Percentiles rank a stretch among this genome's conserved stretches.
Conservation (phyloP, 2,329 filamentous ascomycete genomes). For the Neurospora sp. region DNA sequence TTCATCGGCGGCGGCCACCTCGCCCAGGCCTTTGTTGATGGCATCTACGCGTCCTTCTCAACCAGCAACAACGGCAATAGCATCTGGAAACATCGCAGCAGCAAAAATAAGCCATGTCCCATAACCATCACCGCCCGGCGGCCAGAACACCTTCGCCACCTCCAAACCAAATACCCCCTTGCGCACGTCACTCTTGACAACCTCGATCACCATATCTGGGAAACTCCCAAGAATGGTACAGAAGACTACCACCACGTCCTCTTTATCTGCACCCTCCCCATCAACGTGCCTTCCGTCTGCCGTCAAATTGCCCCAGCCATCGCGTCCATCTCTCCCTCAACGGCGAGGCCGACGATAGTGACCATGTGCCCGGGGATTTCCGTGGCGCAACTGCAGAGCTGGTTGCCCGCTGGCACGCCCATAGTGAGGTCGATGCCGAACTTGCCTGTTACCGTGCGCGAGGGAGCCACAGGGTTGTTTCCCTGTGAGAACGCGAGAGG, state of each 20-base stretch:
- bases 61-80: neutral
- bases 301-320: neutral
- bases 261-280: neutral
- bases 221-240: too few species aligned
- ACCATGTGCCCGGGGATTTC: neutral
- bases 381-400: neutral
- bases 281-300: neutral
- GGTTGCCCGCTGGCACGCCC: neutral
- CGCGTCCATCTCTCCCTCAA: neutral
- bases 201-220: neutral
- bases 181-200: neutral
- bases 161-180: neutral
- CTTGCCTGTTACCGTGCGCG: neutral
- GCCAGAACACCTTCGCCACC: neutral
- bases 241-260: neutral
- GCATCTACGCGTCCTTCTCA: neutral
- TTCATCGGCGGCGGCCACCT: neutral
- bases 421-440: neutral
- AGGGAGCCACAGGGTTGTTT: neutral
- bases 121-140: neutral
- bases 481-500: neutral
- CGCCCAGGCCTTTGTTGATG: neutral
- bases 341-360: neutral
- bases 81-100: neutral
- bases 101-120: neutral